A percentile compares a stretch with the other conserved stretches of the same genome.
phyloP scores from a whole-genome alignment of 2,329 filamentous ascomycete species.

The Claviceps lovelessii region DNA sequence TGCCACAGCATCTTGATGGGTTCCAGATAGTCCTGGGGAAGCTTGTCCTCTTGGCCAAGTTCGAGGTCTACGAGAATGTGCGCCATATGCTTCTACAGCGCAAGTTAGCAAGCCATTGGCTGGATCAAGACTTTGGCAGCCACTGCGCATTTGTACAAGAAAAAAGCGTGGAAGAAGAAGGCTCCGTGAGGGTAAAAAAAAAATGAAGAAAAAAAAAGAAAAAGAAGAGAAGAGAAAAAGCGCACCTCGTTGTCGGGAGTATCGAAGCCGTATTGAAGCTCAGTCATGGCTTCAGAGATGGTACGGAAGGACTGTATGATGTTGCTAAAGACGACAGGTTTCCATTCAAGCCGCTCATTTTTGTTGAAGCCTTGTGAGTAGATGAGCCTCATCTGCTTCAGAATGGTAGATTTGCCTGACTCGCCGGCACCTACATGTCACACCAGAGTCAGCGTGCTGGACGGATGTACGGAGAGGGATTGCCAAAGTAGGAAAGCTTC shows the following conservation, averaged over 20 bases:
- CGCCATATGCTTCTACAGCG: slow-evolving; percentile 56
- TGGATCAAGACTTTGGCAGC: not conserved
- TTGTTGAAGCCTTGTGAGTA: slow-evolving; percentile 85
- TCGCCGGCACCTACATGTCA: slow-evolving; percentile 68
- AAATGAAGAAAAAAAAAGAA: no score
- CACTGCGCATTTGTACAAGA: slow-evolving; percentile 14
- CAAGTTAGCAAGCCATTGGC: not conserved
- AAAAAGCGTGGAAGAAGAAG: not conserved
- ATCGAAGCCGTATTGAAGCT: slow-evolving; percentile 67
- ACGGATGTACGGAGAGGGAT: not conserved
- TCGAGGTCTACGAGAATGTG: slow-evolving; percentile 68
- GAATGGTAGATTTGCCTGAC: slow-evolving; percentile 79
- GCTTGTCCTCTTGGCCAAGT: slow-evolving; percentile 64
- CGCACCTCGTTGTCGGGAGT: slow-evolving; percentile 65
- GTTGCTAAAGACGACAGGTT: slow-evolving; percentile 91
- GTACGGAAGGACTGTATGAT: slow-evolving; percentile 83
- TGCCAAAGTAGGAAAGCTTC: not conserved
- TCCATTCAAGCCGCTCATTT: slow-evolving; percentile 82
- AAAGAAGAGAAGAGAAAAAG: not conserved
- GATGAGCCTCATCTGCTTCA: slow-evolving; percentile 99
- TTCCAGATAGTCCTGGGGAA: slow-evolving; percentile 63
- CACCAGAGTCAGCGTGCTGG: not conserved
- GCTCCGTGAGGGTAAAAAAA: not conserved
- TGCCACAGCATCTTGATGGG: slow-evolving; percentile 76
- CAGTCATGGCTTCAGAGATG: slow-evolving; percentile 80